Conservation (phyloP, 106 monocot genomes). For the Dendrobium chrysotoxum region DNA sequence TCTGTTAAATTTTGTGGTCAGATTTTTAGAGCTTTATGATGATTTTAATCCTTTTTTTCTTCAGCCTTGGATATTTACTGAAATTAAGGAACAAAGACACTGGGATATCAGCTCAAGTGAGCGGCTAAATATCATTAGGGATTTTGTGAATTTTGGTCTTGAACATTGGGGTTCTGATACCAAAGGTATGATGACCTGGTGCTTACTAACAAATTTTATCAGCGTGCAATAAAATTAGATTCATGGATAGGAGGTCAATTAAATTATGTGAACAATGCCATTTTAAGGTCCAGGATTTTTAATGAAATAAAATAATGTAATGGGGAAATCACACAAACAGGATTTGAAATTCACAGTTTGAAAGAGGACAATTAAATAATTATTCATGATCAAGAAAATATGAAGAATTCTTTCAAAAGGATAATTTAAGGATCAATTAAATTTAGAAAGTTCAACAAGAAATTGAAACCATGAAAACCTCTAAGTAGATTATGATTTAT, state of each 20-base stretch:
- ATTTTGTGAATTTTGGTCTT: slow-evolving; percentile 82
- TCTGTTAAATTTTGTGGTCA: not conserved
- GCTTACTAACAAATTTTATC: not conserved
- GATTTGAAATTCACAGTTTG: no score
- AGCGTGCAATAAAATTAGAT: not conserved
- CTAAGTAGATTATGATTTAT: not conserved
- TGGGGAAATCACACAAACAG: no score
- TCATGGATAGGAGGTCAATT: no score
- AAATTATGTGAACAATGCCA: no score
- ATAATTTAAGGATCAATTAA: no score
- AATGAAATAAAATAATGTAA: no score
- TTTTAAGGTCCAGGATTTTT: no score
- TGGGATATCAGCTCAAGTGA: slow-evolving; percentile 88
- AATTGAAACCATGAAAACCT: not conserved
- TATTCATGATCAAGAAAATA: no score
- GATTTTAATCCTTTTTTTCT: not conserved
- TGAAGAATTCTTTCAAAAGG: no score
- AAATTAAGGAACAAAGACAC: slow-evolving; percentile 90
- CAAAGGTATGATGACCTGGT: slow-evolving; percentile 44
- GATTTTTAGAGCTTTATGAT: not conserved
- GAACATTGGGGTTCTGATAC: slow-evolving; percentile 96
- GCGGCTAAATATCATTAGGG: slow-evolving; percentile 65
- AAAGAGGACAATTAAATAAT: no score
- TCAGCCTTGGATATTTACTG: slow-evolving; percentile 95
- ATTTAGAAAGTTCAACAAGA: no score